Evolutionary conservation across 306 rosid genomes (phyloP).

Genomic region (Castanea sativa): DNA sequence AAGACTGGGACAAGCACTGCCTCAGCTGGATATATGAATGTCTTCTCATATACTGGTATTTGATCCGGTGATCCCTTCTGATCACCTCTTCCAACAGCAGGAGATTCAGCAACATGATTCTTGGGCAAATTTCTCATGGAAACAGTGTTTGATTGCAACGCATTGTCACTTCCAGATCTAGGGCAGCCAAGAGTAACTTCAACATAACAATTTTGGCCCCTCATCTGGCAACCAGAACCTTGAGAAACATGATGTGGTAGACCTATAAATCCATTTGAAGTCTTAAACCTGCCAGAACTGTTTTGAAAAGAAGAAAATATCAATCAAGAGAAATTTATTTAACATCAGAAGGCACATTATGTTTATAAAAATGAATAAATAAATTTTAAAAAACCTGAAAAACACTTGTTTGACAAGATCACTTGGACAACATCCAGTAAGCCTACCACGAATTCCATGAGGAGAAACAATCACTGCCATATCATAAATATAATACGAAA

Average conservation of each 20-base stretch:
- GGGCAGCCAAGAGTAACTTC: conserved; percentile 91
- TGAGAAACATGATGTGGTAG: conserved; percentile 75
- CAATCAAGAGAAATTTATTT: conserved; percentile 12
- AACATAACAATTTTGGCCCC: conserved; percentile 82
- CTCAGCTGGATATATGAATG: conserved; percentile 86
- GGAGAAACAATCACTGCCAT: conserved; percentile 90
- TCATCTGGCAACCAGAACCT: conserved; percentile 74
- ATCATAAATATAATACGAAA: conserved; percentile 16
- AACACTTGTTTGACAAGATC: conserved; percentile 88
- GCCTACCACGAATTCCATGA: conserved; percentile 94
- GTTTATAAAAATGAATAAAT: conserved; percentile 19
- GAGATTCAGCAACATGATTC: conserved; percentile 53
- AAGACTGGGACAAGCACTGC: conserved; percentile 86
- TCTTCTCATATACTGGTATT: conserved; percentile 54
- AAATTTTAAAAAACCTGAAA: conserved; percentile 50
- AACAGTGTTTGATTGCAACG: conserved; percentile 44
- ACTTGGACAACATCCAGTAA: conserved; percentile 89
- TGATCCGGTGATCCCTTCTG: conserved; percentile 59
- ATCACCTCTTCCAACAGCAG: conserved; percentile 59
- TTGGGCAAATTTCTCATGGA: conserved; percentile 43
- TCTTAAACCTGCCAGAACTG: conserved; percentile 76
- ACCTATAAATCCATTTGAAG: conserved; percentile 72
- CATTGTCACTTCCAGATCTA: conserved; percentile 53
- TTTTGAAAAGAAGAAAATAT: conserved; percentile 14
- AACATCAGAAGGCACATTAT: conserved; percentile 6